phyloP scores from a whole-genome alignment of 164 flowering plant genomes.

The Vitis labrusca region DNA sequence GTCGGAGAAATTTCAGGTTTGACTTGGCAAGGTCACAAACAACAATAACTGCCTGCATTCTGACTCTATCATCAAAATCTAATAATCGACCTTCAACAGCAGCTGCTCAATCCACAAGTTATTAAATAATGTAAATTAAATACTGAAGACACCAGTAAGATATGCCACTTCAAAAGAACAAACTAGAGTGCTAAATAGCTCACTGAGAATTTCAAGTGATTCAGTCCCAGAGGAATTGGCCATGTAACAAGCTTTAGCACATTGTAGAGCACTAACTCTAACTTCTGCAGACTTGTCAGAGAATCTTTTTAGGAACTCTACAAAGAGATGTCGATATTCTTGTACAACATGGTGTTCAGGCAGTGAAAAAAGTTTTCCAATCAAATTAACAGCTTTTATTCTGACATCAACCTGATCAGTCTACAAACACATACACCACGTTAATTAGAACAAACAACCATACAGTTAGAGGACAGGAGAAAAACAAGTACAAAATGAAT shows the following conservation, averaged over 20 bases:
- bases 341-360: conserved; percentile 52
- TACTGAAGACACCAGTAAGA: neutral
- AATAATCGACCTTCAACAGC: conserved; percentile 73
- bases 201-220: conserved; percentile 65
- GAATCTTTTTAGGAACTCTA: conserved; percentile 81
- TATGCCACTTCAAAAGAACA: neutral
- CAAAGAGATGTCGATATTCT: conserved; percentile 61
- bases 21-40: conserved; percentile 72
- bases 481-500: neutral
- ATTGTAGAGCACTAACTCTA: conserved; percentile 65
- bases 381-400: conserved; percentile 73
- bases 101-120: conserved; percentile 45
- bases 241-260: conserved; percentile 69
- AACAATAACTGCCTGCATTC: conserved; percentile 63
- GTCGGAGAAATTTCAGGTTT: conserved; percentile 44
- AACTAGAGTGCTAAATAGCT: conserved; percentile 22
- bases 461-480: neutral
- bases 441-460: conserved; percentile 1
- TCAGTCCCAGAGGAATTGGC: conserved; percentile 56
- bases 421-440: conserved; percentile 36
- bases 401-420: conserved; percentile 96
- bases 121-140: conserved; percentile 8
- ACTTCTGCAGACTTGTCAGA: conserved; percentile 91
- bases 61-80: conserved; percentile 88
- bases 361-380: conserved; percentile 69